Percentiles rank a stretch among this genome's conserved stretches.
phyloP scores from a whole-genome alignment of 1,284 basidiomycete genomes.

The Ustilago loliicola region DNA sequence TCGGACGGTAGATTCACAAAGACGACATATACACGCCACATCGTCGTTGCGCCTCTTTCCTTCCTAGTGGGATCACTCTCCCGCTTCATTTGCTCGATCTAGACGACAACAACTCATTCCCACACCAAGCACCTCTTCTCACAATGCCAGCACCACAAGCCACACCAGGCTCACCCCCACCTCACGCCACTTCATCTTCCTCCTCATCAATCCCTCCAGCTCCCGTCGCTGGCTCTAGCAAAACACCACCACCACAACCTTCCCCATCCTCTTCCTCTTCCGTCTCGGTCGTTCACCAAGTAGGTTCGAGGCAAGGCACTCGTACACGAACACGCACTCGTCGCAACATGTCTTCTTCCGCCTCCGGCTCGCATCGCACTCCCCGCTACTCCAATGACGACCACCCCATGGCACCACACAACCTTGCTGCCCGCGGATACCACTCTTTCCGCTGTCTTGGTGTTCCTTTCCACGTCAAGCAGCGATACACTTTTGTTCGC shows the following conservation, averaged over 20 bases:
- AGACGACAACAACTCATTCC: not conserved
- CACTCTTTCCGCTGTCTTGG: conserved; percentile 67
- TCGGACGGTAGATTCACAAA: not conserved
- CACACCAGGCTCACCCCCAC: conserved; percentile 27
- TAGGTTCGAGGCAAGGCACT: conserved; percentile 55
- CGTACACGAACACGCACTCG: conserved; percentile 57
- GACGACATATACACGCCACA: not conserved
- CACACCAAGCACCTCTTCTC: not conserved
- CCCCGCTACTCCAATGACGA: conserved; percentile 60
- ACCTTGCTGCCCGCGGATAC: conserved; percentile 64
- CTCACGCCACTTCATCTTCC: conserved; percentile 11
- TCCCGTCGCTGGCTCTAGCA: conserved; percentile 27
- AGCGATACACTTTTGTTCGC: conserved; percentile 65
- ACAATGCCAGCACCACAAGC: conserved; percentile 41
- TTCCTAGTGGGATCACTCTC: not conserved
- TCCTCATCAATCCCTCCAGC: not conserved
- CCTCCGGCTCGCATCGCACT: conserved; percentile 32
- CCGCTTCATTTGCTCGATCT: conserved; percentile 12
- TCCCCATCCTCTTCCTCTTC: conserved; percentile 29
- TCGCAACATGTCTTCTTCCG: conserved; percentile 49
- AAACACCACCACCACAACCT: conserved; percentile 31
- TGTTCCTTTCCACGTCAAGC: conserved; percentile 68
- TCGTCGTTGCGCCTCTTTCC: not conserved
- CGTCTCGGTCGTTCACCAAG: conserved; percentile 43
- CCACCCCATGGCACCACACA: conserved; percentile 65